Base-by-base conservation (phyloP, 495 filamentous ascomycete species). In the Lophiostoma macrostomum region DNA sequence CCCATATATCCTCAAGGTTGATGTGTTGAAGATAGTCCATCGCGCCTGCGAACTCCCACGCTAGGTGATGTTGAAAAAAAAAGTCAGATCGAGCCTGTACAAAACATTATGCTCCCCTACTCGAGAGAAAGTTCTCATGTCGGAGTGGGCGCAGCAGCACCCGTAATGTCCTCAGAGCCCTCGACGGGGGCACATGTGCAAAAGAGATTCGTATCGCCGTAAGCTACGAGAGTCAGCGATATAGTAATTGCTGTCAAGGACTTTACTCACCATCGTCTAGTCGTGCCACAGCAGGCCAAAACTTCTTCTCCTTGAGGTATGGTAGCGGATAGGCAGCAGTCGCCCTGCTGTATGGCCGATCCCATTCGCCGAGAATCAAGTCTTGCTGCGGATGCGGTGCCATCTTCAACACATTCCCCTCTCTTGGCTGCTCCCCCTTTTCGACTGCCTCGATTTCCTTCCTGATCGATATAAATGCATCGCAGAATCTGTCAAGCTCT, bases 221-320 rank as follows among this genome's bases (percentile, higher is more conserved):
- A 95, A 12, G 87, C 88, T 91, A 53, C n/a, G 27, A n/a, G 5
- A 12, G 23, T 52, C 18, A 31, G 38, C 19, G 19, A 4, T 19
- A 30, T 25, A 14, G 3, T 6, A 2, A 46, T n/a, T n/a, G n/a
- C n/a, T n/a, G n/a, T n/a, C n/a, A n/a, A n/a, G n/a, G n/a, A n/a
- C n/a, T n/a, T n/a, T 30, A 61, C 64, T 67, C 36, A 69, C 90
- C 80, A 76, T 98, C 94, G 71, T 98, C 86, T 25, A 97, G 75
- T 64, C 93, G 77, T 6, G 87, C 88, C 28, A 96, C 90, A 28
- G 76, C 85, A 0, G 93, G 91, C 93, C 93, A 98, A 74, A 97
- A 96, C 76, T 98, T 98, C 83, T 94, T 96, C 80, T 95, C 88
- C 72, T 80, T 80, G 56, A 97, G 70, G 75, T 81, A 96, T 2